A percentile compares a stretch with the other conserved stretches of the same genome.
These are phyloP conservation scores for Acer saccharum DNA, from an alignment of 345 rosid genomes.

Conservation along the genomic window DNA sequence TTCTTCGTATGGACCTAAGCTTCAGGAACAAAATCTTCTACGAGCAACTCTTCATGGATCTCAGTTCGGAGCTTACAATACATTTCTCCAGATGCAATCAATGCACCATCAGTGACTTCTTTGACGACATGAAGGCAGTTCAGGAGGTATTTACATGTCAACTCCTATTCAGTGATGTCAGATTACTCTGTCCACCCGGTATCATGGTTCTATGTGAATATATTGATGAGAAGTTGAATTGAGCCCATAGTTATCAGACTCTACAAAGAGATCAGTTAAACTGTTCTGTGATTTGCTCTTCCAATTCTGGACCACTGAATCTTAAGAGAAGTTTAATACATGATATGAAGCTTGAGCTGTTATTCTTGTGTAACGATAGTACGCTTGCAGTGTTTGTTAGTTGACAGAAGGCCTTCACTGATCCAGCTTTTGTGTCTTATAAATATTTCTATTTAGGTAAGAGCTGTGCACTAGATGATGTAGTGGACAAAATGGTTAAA, in stretches of 20 bases:
- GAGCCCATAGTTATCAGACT: constrained; percentile 33
- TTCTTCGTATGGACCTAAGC: constrained; percentile 56
- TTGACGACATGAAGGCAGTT: constrained; percentile 13
- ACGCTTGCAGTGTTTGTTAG: constrained; percentile 11
- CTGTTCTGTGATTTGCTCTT: constrained; percentile 34
- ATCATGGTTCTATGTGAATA: constrained; percentile 41
- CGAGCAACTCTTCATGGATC: constrained; percentile 47
- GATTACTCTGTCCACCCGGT: constrained; percentile 19
- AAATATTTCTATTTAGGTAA: constrained; percentile 13
- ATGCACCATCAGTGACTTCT: constrained; percentile 41
- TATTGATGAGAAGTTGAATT: constrained; percentile 21
- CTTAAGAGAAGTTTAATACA: constrained; percentile 30
- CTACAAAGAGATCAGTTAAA: constrained; percentile 27
- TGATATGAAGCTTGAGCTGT: constrained; percentile 28
- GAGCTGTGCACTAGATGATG: constrained; percentile 11
- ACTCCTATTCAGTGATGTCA: constrained; percentile 18
- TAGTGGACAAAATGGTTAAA: constrained; percentile 14
- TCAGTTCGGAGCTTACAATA: constrained; percentile 50
- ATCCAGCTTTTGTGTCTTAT: constrained; percentile 19
- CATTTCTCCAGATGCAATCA: constrained; percentile 46
- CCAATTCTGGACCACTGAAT: constrained; percentile 32
- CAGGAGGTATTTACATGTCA: constrained; percentile 25
- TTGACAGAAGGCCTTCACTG: constrained; percentile 15
- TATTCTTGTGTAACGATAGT: constrained; percentile 21
- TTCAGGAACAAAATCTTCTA: constrained; percentile 65